Evolutionary conservation across 2,329 filamentous ascomycete genomes (phyloP), one percentile per base, ranked within the genome.

Genomic region (Diplodia corticola): DNA sequence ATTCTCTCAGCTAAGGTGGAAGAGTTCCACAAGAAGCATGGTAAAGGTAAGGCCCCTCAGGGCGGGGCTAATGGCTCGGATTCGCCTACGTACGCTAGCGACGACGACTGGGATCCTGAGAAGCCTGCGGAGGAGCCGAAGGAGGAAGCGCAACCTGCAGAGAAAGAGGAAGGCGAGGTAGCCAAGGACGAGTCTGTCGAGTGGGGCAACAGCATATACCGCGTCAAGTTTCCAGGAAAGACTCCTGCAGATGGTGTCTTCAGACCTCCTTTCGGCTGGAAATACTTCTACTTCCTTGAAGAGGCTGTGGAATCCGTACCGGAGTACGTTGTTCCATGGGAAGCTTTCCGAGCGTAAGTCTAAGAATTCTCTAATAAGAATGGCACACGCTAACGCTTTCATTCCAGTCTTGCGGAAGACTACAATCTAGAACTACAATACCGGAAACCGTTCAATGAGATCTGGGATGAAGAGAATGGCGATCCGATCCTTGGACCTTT

Each of bases 301-400:
- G 95, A 99, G 80, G 95, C 95, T 0, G 95, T 99, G 22, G 94
- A 98, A 77, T 91, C 93, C 75, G 92, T 97, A 7, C 94, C 95
- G 2, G 95, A 99, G 80, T 99, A 97, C 76, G 94, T 99, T 1
- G 95, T 99, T 1, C 95, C 95, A 0, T 99, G 95, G 94, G 93
- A 97, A 77, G 93, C 93, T 0, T 98, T 99, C 81, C 91, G 95
- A 80, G 93, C 92, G 73, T 82, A 61, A 50, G 57, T 61, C 3
- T 10, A 37, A 37, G 6, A 24, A 10, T 6, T 49, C n/a, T 12
- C 40, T 26, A 5, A 28, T 9, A n/a, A n/a, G 10, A 9, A 5
- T 22, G 70, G 22, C 33, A 48, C 28, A 30, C 3, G 12, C 7
- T 82, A 20, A 61, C 17, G 4, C 4, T 22, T 6, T 22, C 2